Base-by-base conservation (phyloP, 2,329 filamentous ascomycete genomes). In the Coniosporium tulheliwenetii region DNA sequence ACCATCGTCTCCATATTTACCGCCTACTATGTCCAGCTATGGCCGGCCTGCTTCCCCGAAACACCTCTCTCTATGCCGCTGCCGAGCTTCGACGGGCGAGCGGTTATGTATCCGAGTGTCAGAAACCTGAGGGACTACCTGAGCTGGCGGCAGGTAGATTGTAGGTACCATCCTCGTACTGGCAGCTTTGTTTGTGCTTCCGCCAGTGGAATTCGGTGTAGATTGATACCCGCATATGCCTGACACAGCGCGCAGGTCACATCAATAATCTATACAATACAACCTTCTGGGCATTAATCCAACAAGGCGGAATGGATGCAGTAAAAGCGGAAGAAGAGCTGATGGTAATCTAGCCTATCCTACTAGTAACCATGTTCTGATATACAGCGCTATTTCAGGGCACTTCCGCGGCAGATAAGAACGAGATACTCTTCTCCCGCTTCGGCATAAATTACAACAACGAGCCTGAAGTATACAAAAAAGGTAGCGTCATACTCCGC, bases 231-330 rank as follows among this genome's bases (percentile, higher is more conserved):
- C 8, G 8, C 8, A 10, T 12, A 14, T 8, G n/a, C 10, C 30
- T 33, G 31, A 40, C 33, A 15, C 3, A 9, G n/a, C 19, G 31
- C 38, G 9, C 44, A 89, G 84, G 84, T 48, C 91, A 98, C 57
- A 93, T 98, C 52, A 98, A 98, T 60, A 98, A 98, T 54, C 73
- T 98, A 4, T 98, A 95, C 62, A 98, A 98, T 58, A 98, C 91
- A 0, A 85, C 85, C 0, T 96, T 96, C 59, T 98, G 91, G 91
- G 70, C 80, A 1, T 67, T 98, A 52, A 81, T 96, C 15, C 76
- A 85, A 47, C 66, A 76, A 38, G 87, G 84, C 2, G 82, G 80
- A 0, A 72, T 91, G 65, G 78, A 74, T 40, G 73, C 77, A 29
- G 80, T 78, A 39, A 81, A 85, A 43, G 91, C 91, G 0, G 89